Base-by-base conservation (phyloP, 345 rosid genomes). In the Citrus medica region DNA sequence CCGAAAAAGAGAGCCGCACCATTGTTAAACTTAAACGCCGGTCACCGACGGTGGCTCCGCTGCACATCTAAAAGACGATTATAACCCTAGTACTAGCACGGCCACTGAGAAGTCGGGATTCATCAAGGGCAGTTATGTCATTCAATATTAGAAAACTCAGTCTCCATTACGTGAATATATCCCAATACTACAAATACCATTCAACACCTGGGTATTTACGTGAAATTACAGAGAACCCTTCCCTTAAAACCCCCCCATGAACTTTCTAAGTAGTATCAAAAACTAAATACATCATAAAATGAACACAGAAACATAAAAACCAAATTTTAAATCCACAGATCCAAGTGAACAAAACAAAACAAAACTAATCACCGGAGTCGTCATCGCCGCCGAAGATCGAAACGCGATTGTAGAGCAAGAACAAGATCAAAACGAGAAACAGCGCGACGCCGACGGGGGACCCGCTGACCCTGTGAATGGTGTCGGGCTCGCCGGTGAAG, bases 361-460 rank as follows among this genome's bases (percentile, higher is more conserved):
- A 32, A 6, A 66, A 33, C 61, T 35, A 88, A n/a, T 85, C 89
- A 55, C 67, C 93, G 21, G 93, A 86, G 69, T 83, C 96, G 73
- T 88, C 96, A 28, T 51, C 89, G 22, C 95, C 94, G 65, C 99
- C 96, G 46, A 93, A 93, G 85, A 95, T 89, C 55, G 97, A 93
- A 67, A 92, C 76, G 6, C 95, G 90, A 46, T 92, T 79, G 73
- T 86, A 91, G 22, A 95, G 98, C 79, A 93, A 80, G 77, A 92
- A 84, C 84, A 95, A 71, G 72, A 90, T 75, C 9, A 95, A 77
- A 7, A 87, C 66, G 7, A 95, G 92, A 53, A 95, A 82, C 10
- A 95, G 79, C 9, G 94, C 94, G 0, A 92, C 95, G 4, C 98
- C 93, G 3, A 92, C 84, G 0, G 98, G 98, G 9, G 98, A 90